These are phyloP conservation scores for Debaryomycetaceae sp. DNA, from an alignment of 1,139 yeast species.

Conservation along the genomic window DNA sequence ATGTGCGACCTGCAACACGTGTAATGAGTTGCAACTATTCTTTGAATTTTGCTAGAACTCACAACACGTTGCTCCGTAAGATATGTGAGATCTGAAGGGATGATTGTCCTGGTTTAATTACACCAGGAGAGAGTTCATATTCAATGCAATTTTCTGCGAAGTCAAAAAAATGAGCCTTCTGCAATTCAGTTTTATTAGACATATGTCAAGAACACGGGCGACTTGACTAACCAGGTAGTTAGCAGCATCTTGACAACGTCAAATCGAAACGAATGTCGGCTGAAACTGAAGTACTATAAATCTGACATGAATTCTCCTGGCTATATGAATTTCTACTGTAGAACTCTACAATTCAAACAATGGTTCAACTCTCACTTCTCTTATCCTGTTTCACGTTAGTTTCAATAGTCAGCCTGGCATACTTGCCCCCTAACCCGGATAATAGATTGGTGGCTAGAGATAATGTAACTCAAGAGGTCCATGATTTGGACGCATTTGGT, in stretches of 20 bases:
- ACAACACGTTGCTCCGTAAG: background rate
- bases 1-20: background rate
- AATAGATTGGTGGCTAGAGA: background rate
- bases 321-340: no score
- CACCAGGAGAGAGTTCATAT: no score
- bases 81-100: background rate
- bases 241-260: no score
- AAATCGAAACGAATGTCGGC: no score
- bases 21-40: background rate
- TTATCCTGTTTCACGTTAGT: background rate
- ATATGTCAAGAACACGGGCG: background rate
- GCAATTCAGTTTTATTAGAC: background rate
- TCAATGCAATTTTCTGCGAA: no score
- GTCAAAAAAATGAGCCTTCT: background rate
- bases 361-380: background rate
- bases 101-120: no score
- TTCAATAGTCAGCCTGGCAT: background rate
- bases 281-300: no score
- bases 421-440: background rate
- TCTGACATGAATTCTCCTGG: background rate
- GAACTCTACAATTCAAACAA: background rate
- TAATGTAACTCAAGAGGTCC: background rate
- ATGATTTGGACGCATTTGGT: constrained; percentile 5
- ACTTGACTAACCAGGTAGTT: background rate
- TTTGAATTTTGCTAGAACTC: background rate